Base-by-base conservation (phyloP, 2,329 filamentous ascomycete species). In the Scytalidium sp. region DNA sequence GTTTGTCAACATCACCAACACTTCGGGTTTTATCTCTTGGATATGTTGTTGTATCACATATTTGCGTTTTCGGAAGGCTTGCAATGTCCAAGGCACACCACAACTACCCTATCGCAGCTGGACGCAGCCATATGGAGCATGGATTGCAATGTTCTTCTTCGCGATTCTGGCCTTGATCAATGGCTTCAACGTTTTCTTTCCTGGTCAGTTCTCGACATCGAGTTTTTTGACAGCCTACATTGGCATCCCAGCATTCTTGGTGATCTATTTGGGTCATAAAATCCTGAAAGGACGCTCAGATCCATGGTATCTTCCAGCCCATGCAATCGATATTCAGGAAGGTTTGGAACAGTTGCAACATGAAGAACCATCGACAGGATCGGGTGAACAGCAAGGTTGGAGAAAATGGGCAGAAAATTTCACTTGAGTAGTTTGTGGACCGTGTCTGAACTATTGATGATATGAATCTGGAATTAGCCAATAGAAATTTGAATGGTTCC, bases 1-100 rank as follows among this genome's bases (percentile, higher is more conserved):
- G 84, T 73, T 88, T 44, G 74, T 88, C 59, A 85, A 85, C 68
- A 80, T 88, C 55, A 83, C 78, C 19, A 79, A 81, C 50, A 80
- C 84, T 15, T 81, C 81, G 7, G 83, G 82, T 7, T 80, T 87
- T 63, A 84, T 87, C 59, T 80, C 76, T 39, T 88, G 85, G 85
- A 73, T 78, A 13, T 78, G 79, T 62, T 85, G 86, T 66, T 76
- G 71, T 61, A 55, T 76, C 49, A 83, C 80, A 62, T 81, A 86
- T 65, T 66, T 87, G 43, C 75, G 76, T 11, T 86, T 87, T 68
- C 78, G 80, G 71, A 70, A 73, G 21, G 79, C 75, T 11, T 70
- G 85, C 50, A 64, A 67, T 46, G 70, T 67, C 2, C 81, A 81
- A 56, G 73, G 75, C 49, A 77, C 87, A 22, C 70, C 76, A 27